Conservation (phyloP, 2,329 filamentous ascomycete species). For the Sporothrix brunneoviolacea region DNA sequence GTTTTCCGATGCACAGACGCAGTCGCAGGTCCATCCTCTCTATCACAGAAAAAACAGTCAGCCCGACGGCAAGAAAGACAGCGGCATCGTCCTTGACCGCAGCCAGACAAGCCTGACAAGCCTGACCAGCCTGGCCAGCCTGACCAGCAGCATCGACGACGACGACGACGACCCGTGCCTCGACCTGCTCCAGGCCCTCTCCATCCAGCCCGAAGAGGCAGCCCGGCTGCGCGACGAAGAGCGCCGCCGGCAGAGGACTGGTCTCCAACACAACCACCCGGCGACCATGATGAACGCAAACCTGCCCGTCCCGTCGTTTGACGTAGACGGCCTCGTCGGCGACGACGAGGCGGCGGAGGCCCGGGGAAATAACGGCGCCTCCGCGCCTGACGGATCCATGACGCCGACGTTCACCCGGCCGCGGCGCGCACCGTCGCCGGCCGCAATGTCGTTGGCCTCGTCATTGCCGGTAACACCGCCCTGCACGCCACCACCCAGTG, state of each 20-base stretch:
- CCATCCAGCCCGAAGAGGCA: constrained; percentile 19
- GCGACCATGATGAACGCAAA: not conserved
- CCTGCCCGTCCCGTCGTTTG: not conserved
- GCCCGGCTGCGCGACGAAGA: not conserved
- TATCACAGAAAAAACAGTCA: not conserved
- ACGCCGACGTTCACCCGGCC: constrained; percentile 16
- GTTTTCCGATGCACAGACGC: not conserved
- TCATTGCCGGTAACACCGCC: not conserved
- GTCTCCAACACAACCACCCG: no score
- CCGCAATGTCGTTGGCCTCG: not conserved
- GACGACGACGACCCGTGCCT: constrained; percentile 18
- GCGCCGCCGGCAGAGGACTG: no score
- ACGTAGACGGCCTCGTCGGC: not conserved
- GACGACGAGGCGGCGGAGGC: not conserved
- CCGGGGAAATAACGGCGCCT: not conserved
- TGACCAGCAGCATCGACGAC: not conserved
- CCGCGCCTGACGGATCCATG: not conserved
- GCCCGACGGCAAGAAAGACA: constrained; percentile 15
- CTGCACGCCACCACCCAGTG: not conserved
- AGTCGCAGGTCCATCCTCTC: not conserved
- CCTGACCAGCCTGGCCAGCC: not conserved
- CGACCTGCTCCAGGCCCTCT: constrained; percentile 26
- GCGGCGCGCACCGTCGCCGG: constrained; percentile 6
- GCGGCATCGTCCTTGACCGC: constrained; percentile 12
- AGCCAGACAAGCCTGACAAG: not conserved